Conservation (phyloP, 164 flowering plant genomes). For the Santalum album region DNA sequence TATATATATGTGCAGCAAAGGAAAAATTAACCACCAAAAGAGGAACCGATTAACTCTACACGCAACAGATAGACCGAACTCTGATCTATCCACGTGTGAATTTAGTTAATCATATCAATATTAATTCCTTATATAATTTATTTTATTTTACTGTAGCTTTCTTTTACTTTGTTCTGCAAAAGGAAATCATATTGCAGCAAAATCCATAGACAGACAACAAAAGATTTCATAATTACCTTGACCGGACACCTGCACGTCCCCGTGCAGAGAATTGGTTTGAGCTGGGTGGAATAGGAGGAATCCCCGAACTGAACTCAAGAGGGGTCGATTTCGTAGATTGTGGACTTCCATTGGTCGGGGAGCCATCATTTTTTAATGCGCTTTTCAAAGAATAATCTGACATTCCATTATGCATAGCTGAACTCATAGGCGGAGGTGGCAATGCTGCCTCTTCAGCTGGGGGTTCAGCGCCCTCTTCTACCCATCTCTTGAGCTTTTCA, state of each 20-base stretch:
- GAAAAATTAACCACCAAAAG: no score
- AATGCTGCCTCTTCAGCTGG: slow-evolving; percentile 74
- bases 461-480: slow-evolving; percentile 83
- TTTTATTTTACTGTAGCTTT: no score
- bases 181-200: background rate
- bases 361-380: slow-evolving; percentile 34
- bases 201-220: background rate
- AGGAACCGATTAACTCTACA: no score
- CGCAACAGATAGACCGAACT: no score
- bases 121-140: no score
- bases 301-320: slow-evolving; percentile 46
- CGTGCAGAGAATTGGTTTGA: slow-evolving; percentile 87
- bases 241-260: slow-evolving; percentile 73
- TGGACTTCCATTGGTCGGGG: slow-evolving; percentile 29
- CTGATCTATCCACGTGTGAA: no score
- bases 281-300: slow-evolving; percentile 76
- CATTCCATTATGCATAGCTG: slow-evolving; percentile 51
- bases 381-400: slow-evolving; percentile 41
- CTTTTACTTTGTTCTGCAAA: no score
- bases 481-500: slow-evolving; percentile 95
- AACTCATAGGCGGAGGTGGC: slow-evolving; percentile 79
- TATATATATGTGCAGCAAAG: no score
- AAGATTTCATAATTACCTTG: slow-evolving; percentile 45
- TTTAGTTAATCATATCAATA: no score
- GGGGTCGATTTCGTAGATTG: slow-evolving; percentile 29